Conservation (phyloP, 1,284 basidiomycete species). For the Gomphus bonarii region DNA sequence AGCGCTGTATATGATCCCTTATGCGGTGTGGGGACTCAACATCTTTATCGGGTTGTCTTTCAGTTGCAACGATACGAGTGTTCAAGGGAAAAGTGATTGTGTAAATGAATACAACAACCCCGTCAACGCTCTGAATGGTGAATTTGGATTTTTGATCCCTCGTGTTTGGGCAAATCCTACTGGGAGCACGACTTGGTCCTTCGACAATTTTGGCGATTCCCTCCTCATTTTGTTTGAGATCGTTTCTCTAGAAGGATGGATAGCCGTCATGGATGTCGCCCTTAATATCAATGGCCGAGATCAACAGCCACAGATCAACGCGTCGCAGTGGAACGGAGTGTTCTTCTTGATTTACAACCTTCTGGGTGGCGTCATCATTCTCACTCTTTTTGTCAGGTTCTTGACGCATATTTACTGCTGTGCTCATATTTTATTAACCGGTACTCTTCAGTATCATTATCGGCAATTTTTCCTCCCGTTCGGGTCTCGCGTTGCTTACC, state of each 20-base stretch:
- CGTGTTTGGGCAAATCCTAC: constrained; percentile 85
- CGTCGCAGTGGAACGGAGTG: constrained; percentile 73
- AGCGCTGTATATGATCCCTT: constrained; percentile 92
- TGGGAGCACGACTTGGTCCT: constrained; percentile 80
- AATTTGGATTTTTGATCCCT: constrained; percentile 66
- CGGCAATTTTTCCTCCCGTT: constrained; percentile 83
- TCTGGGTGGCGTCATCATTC: constrained; percentile 83
- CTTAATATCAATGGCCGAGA: constrained; percentile 71
- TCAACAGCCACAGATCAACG: constrained; percentile 63
- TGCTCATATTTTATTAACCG: background rate
- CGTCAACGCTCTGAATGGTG: constrained; percentile 32
- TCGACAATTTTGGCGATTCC: constrained; percentile 81
- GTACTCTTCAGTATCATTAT: constrained; percentile 74
- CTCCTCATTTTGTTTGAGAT: constrained; percentile 95
- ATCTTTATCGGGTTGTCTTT: constrained; percentile 86
- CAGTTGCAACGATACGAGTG: constrained; percentile 70
- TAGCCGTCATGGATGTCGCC: constrained; percentile 79
- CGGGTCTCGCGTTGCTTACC: constrained; percentile 77
- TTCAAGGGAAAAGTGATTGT: constrained; percentile 55
- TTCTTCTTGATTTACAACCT: constrained; percentile 94
- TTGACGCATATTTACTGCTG: background rate
- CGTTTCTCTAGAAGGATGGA: constrained; percentile 94
- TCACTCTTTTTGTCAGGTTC: constrained; percentile 82
- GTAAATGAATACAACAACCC: constrained; percentile 56
- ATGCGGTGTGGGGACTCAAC: constrained; percentile 95